phyloP scores from a whole-genome alignment of 805 yeast genomes.

The Isabelozyma rhagii region DNA sequence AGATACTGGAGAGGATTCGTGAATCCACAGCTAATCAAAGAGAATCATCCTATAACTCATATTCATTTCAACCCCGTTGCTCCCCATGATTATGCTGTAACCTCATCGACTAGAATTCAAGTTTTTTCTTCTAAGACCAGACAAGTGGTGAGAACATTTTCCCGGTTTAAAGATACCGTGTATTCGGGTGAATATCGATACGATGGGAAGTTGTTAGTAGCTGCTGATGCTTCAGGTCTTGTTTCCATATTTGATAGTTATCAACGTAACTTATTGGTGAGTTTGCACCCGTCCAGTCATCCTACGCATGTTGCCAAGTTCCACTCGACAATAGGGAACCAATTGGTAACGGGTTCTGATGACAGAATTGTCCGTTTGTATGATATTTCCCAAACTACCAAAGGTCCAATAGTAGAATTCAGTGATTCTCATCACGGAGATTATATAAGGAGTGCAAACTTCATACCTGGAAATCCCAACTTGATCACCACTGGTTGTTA shows the following conservation, averaged over 20 bases:
- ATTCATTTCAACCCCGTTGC: slow-evolving; percentile 80
- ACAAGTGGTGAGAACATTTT: slow-evolving; percentile 82
- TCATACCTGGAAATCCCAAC: slow-evolving; percentile 72
- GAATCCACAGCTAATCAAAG: slow-evolving; percentile 86
- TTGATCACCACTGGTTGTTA: slow-evolving; percentile 91
- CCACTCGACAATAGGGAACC: slow-evolving; percentile 72
- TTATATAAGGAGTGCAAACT: slow-evolving; percentile 79
- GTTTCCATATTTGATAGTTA: slow-evolving; percentile 87
- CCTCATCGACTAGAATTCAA: slow-evolving; percentile 88
- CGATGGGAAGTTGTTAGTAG: slow-evolving; percentile 88
- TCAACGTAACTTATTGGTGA: slow-evolving; percentile 70
- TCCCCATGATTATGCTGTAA: slow-evolving; percentile 91
- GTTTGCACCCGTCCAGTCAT: slow-evolving; percentile 78
- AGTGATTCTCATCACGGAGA: slow-evolving; percentile 70
- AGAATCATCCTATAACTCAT: slow-evolving; percentile 87
- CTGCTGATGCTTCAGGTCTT: slow-evolving; percentile 93
- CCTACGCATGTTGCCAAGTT: slow-evolving; percentile 94
- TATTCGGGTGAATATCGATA: slow-evolving; percentile 86
- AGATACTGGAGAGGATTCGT: slow-evolving; percentile 87
- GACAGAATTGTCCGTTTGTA: slow-evolving; percentile 84
- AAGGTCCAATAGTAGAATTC: slow-evolving; percentile 68
- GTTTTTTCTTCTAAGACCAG: slow-evolving; percentile 92
- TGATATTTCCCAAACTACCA: slow-evolving; percentile 72
- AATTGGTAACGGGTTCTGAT: slow-evolving; percentile 84
- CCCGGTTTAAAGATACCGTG: slow-evolving; percentile 87